A percentile compares a stretch with the other conserved stretches of the same genome.
Conservation (phyloP, 2,329 filamentous ascomycete species). For the Fusarium sp. region DNA sequence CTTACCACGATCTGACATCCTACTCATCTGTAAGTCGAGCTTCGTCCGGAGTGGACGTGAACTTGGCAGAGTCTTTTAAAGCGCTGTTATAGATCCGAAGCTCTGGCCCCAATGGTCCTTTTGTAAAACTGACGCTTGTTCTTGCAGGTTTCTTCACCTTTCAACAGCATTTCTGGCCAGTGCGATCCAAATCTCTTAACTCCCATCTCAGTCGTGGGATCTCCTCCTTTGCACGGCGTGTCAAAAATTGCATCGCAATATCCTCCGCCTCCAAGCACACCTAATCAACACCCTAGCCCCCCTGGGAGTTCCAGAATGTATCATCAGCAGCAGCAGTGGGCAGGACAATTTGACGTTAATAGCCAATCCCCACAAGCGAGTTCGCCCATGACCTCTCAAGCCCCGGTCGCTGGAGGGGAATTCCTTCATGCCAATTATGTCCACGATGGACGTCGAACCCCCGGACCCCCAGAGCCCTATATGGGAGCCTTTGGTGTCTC, state of each 20-base stretch:
- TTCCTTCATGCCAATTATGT: conserved; percentile 52
- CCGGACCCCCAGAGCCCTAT: conserved; percentile 51
- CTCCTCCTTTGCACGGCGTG: conserved; percentile 59
- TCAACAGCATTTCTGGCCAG: conserved; percentile 46
- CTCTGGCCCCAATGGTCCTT: not conserved
- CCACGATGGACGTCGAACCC: conserved; percentile 52
- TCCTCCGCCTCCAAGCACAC: conserved; percentile 49
- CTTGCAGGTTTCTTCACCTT: conserved; percentile 44
- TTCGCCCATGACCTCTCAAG: conserved; percentile 58
- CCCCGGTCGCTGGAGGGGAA: conserved; percentile 49
- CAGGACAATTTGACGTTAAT: conserved; percentile 54
- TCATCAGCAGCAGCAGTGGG: conserved; percentile 56
- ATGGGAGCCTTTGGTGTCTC: conserved; percentile 52
- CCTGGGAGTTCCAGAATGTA: conserved; percentile 60
- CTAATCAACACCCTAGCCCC: conserved; percentile 59
- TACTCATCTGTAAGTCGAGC: conserved; percentile 48
- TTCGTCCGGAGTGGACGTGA: not conserved
- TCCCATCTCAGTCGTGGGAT: conserved; percentile 61
- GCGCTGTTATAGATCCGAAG: not conserved
- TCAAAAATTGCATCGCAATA: conserved; percentile 56
- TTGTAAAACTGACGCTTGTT: conserved; percentile 9
- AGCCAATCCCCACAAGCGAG: conserved; percentile 55
- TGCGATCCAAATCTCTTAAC: conserved; percentile 60
- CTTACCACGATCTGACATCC: conserved; percentile 46
- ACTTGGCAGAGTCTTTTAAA: not conserved